phyloP scores from a whole-genome alignment of 1,284 basidiomycete genomes.

The Veloboletus limbatus region DNA sequence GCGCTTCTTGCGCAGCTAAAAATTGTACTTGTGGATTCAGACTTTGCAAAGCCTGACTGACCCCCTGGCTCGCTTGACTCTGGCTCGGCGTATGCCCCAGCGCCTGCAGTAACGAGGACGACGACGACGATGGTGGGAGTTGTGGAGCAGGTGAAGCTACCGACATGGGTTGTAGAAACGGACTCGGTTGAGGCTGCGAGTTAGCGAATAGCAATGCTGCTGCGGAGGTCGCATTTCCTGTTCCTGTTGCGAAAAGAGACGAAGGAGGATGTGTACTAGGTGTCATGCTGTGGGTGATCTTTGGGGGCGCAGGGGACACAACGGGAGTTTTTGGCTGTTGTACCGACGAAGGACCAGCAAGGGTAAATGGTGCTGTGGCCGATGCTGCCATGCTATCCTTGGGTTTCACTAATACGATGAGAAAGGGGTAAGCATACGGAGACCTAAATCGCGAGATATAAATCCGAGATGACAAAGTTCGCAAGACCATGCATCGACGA shows the following conservation, averaged over 20 bases:
- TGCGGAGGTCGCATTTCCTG: constrained; percentile 14
- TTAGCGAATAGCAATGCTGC: constrained; percentile 18
- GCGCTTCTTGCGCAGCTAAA: constrained; percentile 56
- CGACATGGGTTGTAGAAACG: constrained; percentile 26
- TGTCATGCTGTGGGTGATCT: constrained; percentile 30
- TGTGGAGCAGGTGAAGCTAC: constrained; percentile 18
- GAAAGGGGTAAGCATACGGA: constrained; percentile 10
- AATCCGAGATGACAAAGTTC: too few species aligned
- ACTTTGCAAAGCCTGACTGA: constrained; percentile 10
- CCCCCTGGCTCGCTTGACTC: constrained; percentile 12
- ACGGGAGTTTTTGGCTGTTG: constrained; percentile 27
- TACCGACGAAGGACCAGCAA: constrained; percentile 14
- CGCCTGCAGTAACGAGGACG: constrained; percentile 28
- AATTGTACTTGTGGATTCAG: constrained; percentile 38
- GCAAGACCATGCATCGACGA: not conserved
- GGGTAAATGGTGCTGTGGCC: constrained; percentile 15
- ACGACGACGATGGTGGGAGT: constrained; percentile 17
- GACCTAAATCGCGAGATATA: too few species aligned
- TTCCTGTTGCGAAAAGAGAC: constrained; percentile 24
- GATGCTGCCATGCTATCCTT: constrained; percentile 17
- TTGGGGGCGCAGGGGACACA: constrained; percentile 9
- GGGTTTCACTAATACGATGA: constrained; percentile 19
- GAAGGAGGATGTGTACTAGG: constrained; percentile 33
- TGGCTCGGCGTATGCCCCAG: constrained; percentile 19
- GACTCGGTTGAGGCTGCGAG: constrained; percentile 30